Evolutionary conservation across 2,329 filamentous ascomycete species (phyloP).

Genomic region (Pestalotiopsis sp.): DNA sequence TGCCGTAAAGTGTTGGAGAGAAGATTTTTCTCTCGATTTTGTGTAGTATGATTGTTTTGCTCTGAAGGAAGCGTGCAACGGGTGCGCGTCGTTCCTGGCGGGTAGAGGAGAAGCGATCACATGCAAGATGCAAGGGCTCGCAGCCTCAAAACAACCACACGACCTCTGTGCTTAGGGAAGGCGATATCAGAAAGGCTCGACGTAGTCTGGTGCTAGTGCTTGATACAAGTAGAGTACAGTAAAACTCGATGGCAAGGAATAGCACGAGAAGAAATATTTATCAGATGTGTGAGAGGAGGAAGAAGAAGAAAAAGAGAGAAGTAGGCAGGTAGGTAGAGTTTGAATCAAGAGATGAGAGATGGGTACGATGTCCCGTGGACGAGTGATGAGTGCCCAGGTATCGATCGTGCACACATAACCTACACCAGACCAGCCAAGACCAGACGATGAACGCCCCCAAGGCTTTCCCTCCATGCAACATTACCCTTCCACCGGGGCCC

Average conservation of each 20-base stretch:
- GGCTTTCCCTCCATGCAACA: no score
- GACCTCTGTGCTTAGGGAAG: not conserved
- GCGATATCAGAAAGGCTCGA: not conserved
- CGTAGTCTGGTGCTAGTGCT: not conserved
- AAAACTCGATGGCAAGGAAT: not conserved
- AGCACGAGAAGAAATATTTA: not conserved
- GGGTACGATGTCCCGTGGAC: not conserved
- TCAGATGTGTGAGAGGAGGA: not conserved
- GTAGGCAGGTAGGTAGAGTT: not conserved
- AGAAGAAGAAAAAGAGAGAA: not conserved
- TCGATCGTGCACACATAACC: not conserved
- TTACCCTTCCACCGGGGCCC: not conserved
- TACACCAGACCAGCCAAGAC: not conserved
- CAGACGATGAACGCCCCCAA: not conserved
- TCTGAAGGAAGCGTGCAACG: not conserved
- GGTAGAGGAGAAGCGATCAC: not conserved
- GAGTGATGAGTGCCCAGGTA: not conserved
- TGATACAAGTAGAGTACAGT: not conserved
- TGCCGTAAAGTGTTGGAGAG: not conserved
- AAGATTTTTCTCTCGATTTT: not conserved
- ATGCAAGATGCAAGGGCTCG: not conserved
- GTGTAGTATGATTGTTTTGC: not conserved
- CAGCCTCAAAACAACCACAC: not conserved
- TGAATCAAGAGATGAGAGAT: not conserved
- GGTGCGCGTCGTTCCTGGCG: not conserved